These are phyloP conservation scores for Amanita pseudoporphyria DNA, from an alignment of 768 basidiomycete genomes.

Conservation along the genomic window DNA sequence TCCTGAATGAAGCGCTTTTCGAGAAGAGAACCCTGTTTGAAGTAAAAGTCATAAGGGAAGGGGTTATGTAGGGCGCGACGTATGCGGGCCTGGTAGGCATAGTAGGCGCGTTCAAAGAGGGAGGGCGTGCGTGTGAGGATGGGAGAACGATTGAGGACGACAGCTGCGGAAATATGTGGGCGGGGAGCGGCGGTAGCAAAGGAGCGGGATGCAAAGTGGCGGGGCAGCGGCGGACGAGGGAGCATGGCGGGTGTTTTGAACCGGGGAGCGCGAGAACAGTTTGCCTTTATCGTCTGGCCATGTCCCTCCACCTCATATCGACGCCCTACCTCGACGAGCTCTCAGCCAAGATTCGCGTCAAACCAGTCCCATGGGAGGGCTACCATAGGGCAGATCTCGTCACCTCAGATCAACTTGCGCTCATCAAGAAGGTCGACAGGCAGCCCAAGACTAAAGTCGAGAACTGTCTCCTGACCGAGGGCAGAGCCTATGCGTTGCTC, in stretches of 20 bases:
- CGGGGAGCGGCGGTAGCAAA: neutral
- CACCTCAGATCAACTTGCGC: constrained; percentile 74
- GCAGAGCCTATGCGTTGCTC: constrained; percentile 71
- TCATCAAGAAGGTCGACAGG: constrained; percentile 87
- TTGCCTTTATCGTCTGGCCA: constrained; percentile 18
- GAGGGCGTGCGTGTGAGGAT: constrained; percentile 63
- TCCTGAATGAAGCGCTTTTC: constrained; percentile 74
- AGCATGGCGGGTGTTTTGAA: no score
- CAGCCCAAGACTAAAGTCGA: constrained; percentile 68
- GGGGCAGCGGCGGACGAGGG: neutral
- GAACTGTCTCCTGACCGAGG: constrained; percentile 74
- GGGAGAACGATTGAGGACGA: constrained; percentile 73
- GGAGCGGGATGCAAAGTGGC: no score
- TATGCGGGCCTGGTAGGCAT: constrained; percentile 76
- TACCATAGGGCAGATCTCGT: constrained; percentile 83
- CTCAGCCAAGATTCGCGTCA: constrained; percentile 80
- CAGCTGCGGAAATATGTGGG: constrained; percentile 38
- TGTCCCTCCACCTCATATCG: constrained; percentile 72
- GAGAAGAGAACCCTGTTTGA: constrained; percentile 82
- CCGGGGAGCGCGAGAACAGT: neutral
- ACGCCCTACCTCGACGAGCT: constrained; percentile 81
- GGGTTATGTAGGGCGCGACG: constrained; percentile 82
- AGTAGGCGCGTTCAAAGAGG: constrained; percentile 71
- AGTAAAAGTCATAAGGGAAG: constrained; percentile 85
- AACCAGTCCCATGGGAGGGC: constrained; percentile 97